Evolutionary conservation across 768 basidiomycete species (phyloP), one percentile per base, ranked within the genome.

Genomic region (Tricholoma bakamatsutake): DNA sequence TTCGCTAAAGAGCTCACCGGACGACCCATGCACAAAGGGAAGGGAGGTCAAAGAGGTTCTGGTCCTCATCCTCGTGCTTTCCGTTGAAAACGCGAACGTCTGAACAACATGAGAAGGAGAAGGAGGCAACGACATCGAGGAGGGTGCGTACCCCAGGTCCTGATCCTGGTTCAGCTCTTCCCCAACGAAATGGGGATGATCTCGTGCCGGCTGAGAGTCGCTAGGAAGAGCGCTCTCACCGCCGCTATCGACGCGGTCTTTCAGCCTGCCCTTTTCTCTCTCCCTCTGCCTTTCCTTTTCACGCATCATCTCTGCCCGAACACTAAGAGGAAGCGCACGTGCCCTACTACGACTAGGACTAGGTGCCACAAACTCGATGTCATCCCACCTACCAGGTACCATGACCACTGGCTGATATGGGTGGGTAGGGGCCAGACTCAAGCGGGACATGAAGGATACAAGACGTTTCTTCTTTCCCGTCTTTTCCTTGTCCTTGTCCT

Each of bases 381-480:
- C 46, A 1, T 46, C n/a, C 45, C 45, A 46, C 6, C 27, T 46
- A 1, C 45, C 45, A 28, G 40, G 40, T 2, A 42, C 40, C 18
- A 46, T 8, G 12, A 46, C 28, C 0, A 13, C 45, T 0, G 45
- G 43, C 5, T 9, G 24, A 45, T 45, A 5, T 2, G 28, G 46
- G 15, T 31, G 28, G 0, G 39, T 21, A 28, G 52, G 52, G 3
- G 40, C 52, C 1, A 43, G 12, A 43, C 28, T 52, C n/a, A 52
- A 42, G 2, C 40, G 12, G 2, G 52, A 53, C 39, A 57, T 57
- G 30, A 57, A 47, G 0, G 50, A 57, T 2, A 35, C 50, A 3
- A 57, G 24, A 3, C 50, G n/a, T 37, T 57, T 52, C 50, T 40
- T 52, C 43, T 46, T 57, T n/a, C 55, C 53, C 40, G 31, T 45